These are phyloP conservation scores for Xylariomycetidae sp. DNA, from an alignment of 2,329 filamentous ascomycete species.

Conservation along the genomic window DNA sequence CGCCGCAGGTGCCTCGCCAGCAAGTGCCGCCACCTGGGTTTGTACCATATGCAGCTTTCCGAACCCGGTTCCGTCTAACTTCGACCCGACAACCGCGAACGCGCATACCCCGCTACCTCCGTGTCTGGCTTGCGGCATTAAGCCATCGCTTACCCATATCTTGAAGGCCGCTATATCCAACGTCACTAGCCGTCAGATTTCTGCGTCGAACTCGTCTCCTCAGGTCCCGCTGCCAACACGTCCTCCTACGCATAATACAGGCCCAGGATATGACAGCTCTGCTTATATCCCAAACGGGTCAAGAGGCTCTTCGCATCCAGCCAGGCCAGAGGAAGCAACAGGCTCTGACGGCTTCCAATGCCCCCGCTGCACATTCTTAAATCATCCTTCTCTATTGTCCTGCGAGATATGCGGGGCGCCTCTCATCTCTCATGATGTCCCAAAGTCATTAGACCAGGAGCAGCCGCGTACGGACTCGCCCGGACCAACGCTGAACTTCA, in stretches of 20 bases:
- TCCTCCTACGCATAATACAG: constrained; percentile 8
- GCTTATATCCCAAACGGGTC: no score
- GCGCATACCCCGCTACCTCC: constrained; percentile 76
- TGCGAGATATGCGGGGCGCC: constrained; percentile 91
- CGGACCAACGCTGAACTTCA: constrained; percentile 57
- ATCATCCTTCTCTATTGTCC: constrained; percentile 77
- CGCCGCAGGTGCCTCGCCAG: constrained; percentile 41
- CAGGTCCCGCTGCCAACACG: constrained; percentile 11
- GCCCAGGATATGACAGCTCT: constrained; percentile 7
- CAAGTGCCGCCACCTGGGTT: constrained; percentile 77
- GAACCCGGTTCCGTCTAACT: constrained; percentile 88
- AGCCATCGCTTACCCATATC: constrained; percentile 75
- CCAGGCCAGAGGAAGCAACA: constrained; percentile 2
- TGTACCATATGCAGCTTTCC: constrained; percentile 95
- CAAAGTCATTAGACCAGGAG: constrained; percentile 34
- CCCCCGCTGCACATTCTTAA: constrained; percentile 87
- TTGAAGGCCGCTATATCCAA: constrained; percentile 82
- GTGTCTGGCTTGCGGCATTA: constrained; percentile 91
- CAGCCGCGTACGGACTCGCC: constrained; percentile 66
- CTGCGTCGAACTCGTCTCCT: constrained; percentile 10
- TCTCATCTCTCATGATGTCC: constrained; percentile 52
- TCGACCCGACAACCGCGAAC: constrained; percentile 78
- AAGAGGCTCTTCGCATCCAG: constrained; percentile 4
- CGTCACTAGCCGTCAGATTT: constrained; percentile 48
- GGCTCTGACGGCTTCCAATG: constrained; percentile 51